phyloP scores from a whole-genome alignment of 306 rosid species.

The Cucumis sativus region DNA sequence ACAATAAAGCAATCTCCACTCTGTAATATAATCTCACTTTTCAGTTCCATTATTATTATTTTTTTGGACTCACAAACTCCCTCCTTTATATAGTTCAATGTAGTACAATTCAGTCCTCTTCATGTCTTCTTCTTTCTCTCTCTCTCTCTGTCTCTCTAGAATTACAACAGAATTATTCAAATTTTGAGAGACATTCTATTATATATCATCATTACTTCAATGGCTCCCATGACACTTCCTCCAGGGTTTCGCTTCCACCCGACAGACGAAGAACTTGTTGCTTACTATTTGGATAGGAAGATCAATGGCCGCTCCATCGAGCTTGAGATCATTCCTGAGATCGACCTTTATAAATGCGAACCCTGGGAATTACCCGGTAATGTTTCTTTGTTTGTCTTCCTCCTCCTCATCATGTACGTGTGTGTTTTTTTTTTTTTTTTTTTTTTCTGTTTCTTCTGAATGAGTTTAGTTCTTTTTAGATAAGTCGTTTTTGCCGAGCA shows the following conservation, averaged over 20 bases:
- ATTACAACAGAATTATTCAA: background rate
- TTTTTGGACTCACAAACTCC: background rate
- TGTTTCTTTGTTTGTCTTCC: background rate
- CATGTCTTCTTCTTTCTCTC: background rate
- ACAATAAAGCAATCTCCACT: background rate
- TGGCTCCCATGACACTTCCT: constrained; percentile 96
- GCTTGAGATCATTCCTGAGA: constrained; percentile 89
- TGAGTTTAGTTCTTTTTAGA: constrained; percentile 19
- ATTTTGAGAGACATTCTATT: background rate
- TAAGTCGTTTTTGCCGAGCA: constrained; percentile 75
- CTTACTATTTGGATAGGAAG: constrained; percentile 77
- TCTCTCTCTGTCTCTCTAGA: background rate
- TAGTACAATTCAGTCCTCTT: background rate
- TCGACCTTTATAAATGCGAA: constrained; percentile 90
- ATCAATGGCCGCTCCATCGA: constrained; percentile 80
- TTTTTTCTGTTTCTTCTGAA: background rate
- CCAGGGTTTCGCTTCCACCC: constrained; percentile 99
- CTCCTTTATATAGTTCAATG: background rate
- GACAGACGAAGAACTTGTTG: constrained; percentile 93
- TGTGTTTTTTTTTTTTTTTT: background rate
- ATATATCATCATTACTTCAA: background rate
- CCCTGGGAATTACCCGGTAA: constrained; percentile 99
- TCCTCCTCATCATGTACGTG: background rate
- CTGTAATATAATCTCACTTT: constrained; percentile 2
- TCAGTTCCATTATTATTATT: background rate